A percentile compares a stretch with the other conserved stretches of the same genome.
phyloP scores from a whole-genome alignment of 1,139 yeast species.

The Geotrichum carabidarum region DNA sequence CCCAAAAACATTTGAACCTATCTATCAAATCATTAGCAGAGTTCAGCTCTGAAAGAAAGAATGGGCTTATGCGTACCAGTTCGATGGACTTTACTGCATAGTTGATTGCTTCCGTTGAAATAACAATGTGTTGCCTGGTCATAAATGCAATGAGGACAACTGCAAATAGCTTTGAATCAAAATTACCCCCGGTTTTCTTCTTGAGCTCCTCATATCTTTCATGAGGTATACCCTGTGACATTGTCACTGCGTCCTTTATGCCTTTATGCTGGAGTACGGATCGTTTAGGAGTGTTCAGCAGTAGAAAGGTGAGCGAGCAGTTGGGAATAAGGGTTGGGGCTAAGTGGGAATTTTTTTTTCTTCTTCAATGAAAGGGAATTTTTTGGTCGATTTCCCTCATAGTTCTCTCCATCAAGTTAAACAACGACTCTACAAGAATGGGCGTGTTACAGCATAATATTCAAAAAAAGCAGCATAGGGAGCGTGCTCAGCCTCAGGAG shows the following conservation, averaged over 20 bases:
- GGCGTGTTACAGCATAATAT: constrained; percentile 79
- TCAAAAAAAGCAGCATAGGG: constrained; percentile 93
- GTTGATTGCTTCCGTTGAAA: constrained; percentile 24
- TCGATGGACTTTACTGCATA: constrained; percentile 23
- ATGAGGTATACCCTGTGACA: too few species aligned
- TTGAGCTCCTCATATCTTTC: constrained; percentile 12
- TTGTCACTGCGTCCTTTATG: too few species aligned
- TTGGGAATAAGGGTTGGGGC: background rate
- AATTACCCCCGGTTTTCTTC: constrained; percentile 3
- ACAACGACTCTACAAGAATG: constrained; percentile 42
- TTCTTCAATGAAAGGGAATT: background rate
- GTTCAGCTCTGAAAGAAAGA: background rate
- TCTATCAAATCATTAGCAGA: constrained; percentile 1
- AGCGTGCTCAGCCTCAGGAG: constrained; percentile 77
- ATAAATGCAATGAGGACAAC: constrained; percentile 23
- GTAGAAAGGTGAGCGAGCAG: background rate
- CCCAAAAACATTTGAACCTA: constrained; percentile 15
- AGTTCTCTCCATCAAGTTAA: background rate
- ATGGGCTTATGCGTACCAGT: constrained; percentile 12
- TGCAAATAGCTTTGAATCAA: constrained; percentile 1
- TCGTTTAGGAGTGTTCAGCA: too few species aligned
- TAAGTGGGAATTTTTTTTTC: background rate
- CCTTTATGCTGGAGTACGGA: too few species aligned
- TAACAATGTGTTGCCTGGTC: constrained; percentile 30
- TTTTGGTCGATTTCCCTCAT: background rate